phyloP scores from a whole-genome alignment of 768 basidiomycete genomes.

The Lentinula aciculospora region DNA sequence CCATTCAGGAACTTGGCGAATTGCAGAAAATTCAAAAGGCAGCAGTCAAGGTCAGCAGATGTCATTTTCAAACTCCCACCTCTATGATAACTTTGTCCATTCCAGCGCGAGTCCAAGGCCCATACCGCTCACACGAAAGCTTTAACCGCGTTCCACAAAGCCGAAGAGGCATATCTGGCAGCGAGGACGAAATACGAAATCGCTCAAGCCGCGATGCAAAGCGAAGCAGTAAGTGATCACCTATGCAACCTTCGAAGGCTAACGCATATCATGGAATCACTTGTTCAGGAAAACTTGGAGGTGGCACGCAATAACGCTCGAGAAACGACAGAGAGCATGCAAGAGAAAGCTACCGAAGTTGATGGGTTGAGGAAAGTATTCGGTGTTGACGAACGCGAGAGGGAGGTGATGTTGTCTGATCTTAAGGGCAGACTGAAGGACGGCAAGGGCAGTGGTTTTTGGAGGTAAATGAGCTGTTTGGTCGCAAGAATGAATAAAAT shows the following conservation, averaged over 20 bases:
- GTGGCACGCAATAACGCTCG: slow-evolving; percentile 45
- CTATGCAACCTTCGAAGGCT: not conserved
- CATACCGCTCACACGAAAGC: slow-evolving; percentile 49
- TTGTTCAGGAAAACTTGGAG: slow-evolving; percentile 35
- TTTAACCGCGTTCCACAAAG: slow-evolving; percentile 53
- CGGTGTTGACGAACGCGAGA: slow-evolving; percentile 67
- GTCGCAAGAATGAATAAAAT: too few species aligned
- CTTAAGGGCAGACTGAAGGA: slow-evolving; percentile 2
- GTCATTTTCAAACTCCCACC: not conserved
- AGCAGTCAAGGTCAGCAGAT: slow-evolving; percentile 51
- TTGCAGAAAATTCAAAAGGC: slow-evolving; percentile 68
- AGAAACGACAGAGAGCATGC: slow-evolving; percentile 55
- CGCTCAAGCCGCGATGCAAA: slow-evolving; percentile 39
- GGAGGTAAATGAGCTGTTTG: not conserved
- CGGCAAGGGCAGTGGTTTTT: not conserved
- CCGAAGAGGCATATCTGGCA: slow-evolving; percentile 53
- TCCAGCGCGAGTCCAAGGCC: slow-evolving; percentile 52
- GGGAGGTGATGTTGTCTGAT: slow-evolving; percentile 42
- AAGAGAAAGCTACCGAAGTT: slow-evolving; percentile 70
- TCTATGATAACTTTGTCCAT: not conserved
- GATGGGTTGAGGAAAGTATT: slow-evolving; percentile 60
- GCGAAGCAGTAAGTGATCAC: slow-evolving; percentile 22
- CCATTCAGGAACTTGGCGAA: slow-evolving; percentile 59
- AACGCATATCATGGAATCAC: not conserved
- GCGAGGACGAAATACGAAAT: slow-evolving; percentile 57